Base-by-base conservation (phyloP, 768 basidiomycete genomes). In the Hygrocybe punicea region DNA sequence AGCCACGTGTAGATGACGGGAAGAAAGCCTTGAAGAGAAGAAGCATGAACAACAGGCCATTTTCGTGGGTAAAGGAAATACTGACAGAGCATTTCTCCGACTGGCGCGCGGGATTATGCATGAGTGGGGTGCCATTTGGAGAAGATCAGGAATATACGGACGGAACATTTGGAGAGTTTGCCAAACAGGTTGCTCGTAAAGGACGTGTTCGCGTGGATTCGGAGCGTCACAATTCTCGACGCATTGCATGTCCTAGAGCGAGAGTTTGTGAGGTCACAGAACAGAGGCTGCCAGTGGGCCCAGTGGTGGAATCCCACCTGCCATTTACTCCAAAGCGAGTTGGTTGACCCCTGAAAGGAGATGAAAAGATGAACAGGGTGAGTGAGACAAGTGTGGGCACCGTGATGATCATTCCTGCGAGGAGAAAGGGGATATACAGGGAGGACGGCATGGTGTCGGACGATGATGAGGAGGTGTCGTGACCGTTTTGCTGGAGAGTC, bases 131-230 rank as follows among this genome's bases (percentile, higher is more conserved):
- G 47, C 58, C 55, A 42, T 35, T 55, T 46, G 53, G 50, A 39
- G 59, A 66, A 55, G 48, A 49, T 55, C 44, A 49, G 53, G 50
- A 61, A 59, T 46, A 45, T 44, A 81, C 87, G 71, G 67, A 91
- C 89, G 78, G 73, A 91, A 92, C 90, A 92, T 93, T 71, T 91
- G 89, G 39, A 93, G 80, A 13, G 85, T 91, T 72, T 93, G 91
- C 89, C 92, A 90, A 23, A 96, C 92, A 4, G 93, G 94, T 70
- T 98, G 96, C 67, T 98, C 94, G 69, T 90, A 98, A 29, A 91
- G 80, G 49, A 93, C 79, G 54, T 81, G 84, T 35, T 76, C 75
- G 3, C 65, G 59, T 2, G 85, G 81, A 70, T 91, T 76, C 36
- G 81, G 81, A 61, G 86, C 80, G 47, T 70, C 69, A 70, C 96